Percentiles rank a stretch among this genome's conserved stretches.
These are phyloP conservation scores for Leucocoprinus sp. DNA, from an alignment of 768 basidiomycete species.

Conservation along the genomic window DNA sequence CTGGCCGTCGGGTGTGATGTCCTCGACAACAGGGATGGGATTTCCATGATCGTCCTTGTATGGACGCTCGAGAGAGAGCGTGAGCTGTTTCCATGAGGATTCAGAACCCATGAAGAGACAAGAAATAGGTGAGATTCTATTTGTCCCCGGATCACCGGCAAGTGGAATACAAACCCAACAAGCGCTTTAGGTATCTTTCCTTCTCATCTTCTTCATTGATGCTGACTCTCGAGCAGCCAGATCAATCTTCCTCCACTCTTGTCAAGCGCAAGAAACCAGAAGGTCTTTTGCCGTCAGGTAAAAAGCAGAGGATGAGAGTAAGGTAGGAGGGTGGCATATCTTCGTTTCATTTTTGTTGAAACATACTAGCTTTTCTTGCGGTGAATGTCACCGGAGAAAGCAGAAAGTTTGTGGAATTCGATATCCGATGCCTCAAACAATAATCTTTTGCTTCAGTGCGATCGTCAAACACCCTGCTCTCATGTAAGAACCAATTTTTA, in stretches of 20 bases:
- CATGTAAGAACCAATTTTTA: slow-evolving; percentile 45
- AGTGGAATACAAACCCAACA: slow-evolving; percentile 1
- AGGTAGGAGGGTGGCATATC: slow-evolving; percentile 39
- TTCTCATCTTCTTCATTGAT: slow-evolving; percentile 11
- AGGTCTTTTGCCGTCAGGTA: slow-evolving; percentile 41
- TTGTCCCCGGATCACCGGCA: slow-evolving; percentile 10
- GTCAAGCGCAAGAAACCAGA: slow-evolving; percentile 59
- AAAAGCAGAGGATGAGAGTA: slow-evolving; percentile 70
- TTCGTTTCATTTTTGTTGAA: slow-evolving; percentile 11
- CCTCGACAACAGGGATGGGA: slow-evolving; percentile 51
- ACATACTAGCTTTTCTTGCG: slow-evolving; percentile 63
- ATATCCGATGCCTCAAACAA: neutral
- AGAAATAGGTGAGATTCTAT: slow-evolving; percentile 6
- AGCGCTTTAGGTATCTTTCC: slow-evolving; percentile 6
- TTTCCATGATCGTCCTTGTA: slow-evolving; percentile 74
- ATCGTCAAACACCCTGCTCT: slow-evolving; percentile 77
- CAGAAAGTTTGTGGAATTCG: slow-evolving; percentile 58
- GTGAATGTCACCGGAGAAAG: slow-evolving; percentile 83
- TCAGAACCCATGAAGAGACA: slow-evolving; percentile 14
- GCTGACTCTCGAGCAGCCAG: slow-evolving; percentile 32
- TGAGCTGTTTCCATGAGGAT: slow-evolving; percentile 50
- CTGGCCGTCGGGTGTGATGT: slow-evolving; percentile 64
- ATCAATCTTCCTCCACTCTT: slow-evolving; percentile 23
- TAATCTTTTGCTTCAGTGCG: slow-evolving; percentile 46
- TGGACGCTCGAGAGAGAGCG: slow-evolving; percentile 66